Base-by-base conservation (phyloP, 306 rosid genomes). In the Trifolium repens region DNA sequence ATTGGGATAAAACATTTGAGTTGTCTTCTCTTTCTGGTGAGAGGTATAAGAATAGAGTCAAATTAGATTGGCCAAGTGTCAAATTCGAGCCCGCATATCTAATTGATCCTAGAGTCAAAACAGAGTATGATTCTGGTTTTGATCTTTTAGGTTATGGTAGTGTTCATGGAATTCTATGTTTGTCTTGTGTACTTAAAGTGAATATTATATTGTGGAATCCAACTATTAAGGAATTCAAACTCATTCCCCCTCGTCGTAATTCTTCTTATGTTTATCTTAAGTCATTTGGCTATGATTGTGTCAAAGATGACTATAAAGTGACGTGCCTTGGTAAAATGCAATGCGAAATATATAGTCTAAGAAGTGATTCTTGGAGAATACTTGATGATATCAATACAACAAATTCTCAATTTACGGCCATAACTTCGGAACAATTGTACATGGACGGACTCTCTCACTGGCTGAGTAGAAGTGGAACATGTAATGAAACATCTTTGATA, bases 181-280 rank as follows among this genome's bases (percentile, higher is more conserved):
- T 60, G 5, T 6, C 3, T n/a, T n/a, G 9, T 16, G 3, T 16
- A 7, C 0, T 0, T 0, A 0, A 19, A 3, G 1, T 1, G 5
- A 24, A 22, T 17, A 17, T 54, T 54, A 3, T 54, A 17, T 54
- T 54, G 61, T 54, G 61, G 32, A 54, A 54, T 19, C 61, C 61
- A 3, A 3, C 2, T 54, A 60, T 11, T 7, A 34, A 60, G 19
- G 67, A 60, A 6, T 30, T 14, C 7, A 60, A 30, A 17, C 0
- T 30, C 2, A 4, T 60, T 60, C 67, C 67, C 30, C 67, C 22
- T n/a, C n/a, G n/a, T n/a, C n/a, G n/a, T n/a, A n/a, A n/a, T 22
- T 2, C 57, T 22, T n/a, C 5, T n/a, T 52, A 16, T 24, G 1
- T 1, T 24, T 1, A 14, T 52, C n/a, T 8, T n/a, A 7, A 1